phyloP scores from a whole-genome alignment of 306 rosid genomes.

The Vigna unguiculata region DNA sequence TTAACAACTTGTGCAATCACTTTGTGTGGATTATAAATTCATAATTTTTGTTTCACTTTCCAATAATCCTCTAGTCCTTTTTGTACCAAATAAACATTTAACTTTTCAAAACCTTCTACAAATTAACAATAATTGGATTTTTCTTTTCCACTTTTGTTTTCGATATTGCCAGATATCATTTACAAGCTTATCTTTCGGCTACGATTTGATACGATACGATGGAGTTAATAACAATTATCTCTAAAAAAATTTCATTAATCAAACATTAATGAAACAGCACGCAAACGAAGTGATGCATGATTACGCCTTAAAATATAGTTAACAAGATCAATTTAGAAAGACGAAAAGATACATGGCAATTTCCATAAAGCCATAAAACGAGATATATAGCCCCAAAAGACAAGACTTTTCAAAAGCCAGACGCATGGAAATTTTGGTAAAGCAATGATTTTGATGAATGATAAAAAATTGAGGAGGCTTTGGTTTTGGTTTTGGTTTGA shows the following conservation, averaged over 20 bases:
- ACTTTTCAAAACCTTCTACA: not conserved
- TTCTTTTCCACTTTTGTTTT: not conserved
- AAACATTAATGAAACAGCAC: not conserved
- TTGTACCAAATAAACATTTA: slow-evolving; percentile 28
- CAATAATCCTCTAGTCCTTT: slow-evolving; percentile 27
- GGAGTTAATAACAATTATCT: not conserved
- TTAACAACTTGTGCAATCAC: not conserved
- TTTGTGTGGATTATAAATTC: slow-evolving; percentile 15
- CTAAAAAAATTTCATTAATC: too few relatives aligned
- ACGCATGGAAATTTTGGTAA: not conserved
- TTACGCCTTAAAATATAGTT: not conserved
- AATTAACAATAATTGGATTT: slow-evolving; percentile 15
- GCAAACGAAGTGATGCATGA: not conserved
- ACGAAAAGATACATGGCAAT: slow-evolving; percentile 1
- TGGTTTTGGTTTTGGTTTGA: too few relatives aligned
- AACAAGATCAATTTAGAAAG: not conserved
- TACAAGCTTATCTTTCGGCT: slow-evolving; percentile 1
- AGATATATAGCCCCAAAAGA: not conserved
- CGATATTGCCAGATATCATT: not conserved
- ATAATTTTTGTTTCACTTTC: slow-evolving; percentile 14
- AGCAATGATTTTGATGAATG: too few relatives aligned
- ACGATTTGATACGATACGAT: slow-evolving; percentile 2
- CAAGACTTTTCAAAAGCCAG: not conserved
- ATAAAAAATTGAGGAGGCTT: too few relatives aligned
- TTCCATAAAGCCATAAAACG: slow-evolving; percentile 18